Conservation (phyloP, 1,284 basidiomycete species). For the Moesziomyces globuligerus region DNA sequence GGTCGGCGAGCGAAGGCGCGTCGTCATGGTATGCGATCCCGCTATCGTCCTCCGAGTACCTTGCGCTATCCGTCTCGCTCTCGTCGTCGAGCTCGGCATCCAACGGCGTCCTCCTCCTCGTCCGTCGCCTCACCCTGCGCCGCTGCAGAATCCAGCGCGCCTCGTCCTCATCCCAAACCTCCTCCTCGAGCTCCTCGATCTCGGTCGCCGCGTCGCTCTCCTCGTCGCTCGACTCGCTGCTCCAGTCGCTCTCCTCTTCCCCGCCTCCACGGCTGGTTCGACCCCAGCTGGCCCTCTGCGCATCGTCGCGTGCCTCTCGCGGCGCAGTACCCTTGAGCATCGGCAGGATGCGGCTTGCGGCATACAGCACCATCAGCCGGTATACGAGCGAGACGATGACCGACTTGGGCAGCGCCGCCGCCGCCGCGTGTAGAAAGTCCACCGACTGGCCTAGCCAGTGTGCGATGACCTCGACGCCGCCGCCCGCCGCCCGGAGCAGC, state of each 20-base stretch:
- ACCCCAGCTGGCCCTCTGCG: constrained; percentile 25
- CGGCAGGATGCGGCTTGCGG: constrained; percentile 61
- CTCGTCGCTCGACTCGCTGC: constrained; percentile 12
- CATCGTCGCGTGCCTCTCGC: neutral
- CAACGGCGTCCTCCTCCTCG: constrained; percentile 18
- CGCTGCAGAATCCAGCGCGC: constrained; percentile 36
- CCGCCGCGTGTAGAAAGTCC: constrained; percentile 55
- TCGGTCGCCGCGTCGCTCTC: constrained; percentile 12
- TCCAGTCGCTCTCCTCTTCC: constrained; percentile 15
- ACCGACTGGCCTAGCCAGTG: constrained; percentile 54
- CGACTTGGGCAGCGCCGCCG: constrained; percentile 58
- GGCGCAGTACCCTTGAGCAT: constrained; percentile 47
- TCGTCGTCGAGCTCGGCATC: constrained; percentile 19
- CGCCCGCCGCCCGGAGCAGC: constrained; percentile 40
- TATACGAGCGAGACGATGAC: constrained; percentile 64
- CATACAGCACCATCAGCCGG: constrained; percentile 63
- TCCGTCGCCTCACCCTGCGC: constrained; percentile 19
- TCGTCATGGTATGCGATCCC: constrained; percentile 39
- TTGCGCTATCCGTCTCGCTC: constrained; percentile 4
- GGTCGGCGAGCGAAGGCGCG: constrained; percentile 14
- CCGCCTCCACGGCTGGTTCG: neutral
- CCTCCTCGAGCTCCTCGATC: constrained; percentile 29
- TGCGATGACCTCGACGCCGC: constrained; percentile 49
- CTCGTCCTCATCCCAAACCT: constrained; percentile 38
- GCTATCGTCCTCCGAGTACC: constrained; percentile 33